Conservation (phyloP, 2,329 filamentous ascomycete species). For the Graphiopsis chlorocephala region DNA sequence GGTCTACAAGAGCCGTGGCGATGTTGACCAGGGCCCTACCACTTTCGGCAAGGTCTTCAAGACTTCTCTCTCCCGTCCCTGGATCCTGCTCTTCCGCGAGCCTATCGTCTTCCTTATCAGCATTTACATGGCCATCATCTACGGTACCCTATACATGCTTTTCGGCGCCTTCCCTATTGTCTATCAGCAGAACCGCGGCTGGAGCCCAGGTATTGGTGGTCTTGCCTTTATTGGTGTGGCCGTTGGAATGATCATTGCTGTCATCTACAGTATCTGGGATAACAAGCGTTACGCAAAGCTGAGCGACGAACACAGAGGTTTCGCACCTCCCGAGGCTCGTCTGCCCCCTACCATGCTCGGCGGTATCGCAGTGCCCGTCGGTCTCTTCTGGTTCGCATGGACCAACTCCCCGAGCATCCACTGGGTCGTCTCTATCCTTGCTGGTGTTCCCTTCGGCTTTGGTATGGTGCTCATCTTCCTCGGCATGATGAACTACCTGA, state of each 20-base stretch:
- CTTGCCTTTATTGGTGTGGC: slow-evolving; percentile 67
- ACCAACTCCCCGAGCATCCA: slow-evolving; percentile 57
- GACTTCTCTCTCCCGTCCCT: slow-evolving; percentile 61
- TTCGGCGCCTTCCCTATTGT: slow-evolving; percentile 57
- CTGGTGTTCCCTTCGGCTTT: slow-evolving; percentile 54
- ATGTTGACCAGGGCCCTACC: slow-evolving; percentile 38
- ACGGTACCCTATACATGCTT: slow-evolving; percentile 50
- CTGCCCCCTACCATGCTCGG: slow-evolving; percentile 63
- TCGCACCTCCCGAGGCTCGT: slow-evolving; percentile 64
- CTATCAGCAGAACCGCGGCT: slow-evolving; percentile 59
- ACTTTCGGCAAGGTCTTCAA: slow-evolving; percentile 45
- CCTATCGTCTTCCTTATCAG: slow-evolving; percentile 65
- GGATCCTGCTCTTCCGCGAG: slow-evolving; percentile 67
- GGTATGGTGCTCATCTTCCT: slow-evolving; percentile 66
- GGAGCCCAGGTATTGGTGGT: slow-evolving; percentile 59
- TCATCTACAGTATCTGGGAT: slow-evolving; percentile 50
- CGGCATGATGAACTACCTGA: slow-evolving; percentile 63
- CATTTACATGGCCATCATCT: slow-evolving; percentile 63
- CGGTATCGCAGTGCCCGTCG: slow-evolving; percentile 59
- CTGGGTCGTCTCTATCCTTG: slow-evolving; percentile 54
- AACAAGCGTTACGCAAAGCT: slow-evolving; percentile 55
- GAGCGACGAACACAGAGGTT: slow-evolving; percentile 48
- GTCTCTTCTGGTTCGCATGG: slow-evolving; percentile 69
- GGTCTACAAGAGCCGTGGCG: slow-evolving; percentile 51
- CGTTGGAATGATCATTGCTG: slow-evolving; percentile 62